These are phyloP conservation scores for Aquilaria malaccensis DNA, from an alignment of 345 rosid genomes.

Conservation along the genomic window DNA sequence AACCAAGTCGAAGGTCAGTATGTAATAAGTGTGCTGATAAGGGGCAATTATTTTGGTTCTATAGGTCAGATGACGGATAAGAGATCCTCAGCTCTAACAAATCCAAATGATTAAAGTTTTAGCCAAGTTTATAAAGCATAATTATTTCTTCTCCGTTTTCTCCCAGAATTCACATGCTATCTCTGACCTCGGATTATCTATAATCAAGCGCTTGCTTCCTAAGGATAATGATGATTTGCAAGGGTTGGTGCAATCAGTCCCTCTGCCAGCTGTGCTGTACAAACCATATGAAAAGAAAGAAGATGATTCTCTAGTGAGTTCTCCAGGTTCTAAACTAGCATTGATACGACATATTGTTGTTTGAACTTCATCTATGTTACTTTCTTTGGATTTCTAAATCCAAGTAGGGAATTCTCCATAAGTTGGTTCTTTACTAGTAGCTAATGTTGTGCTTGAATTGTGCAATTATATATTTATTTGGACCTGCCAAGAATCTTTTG, in stretches of 20 bases:
- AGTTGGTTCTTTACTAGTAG: no score
- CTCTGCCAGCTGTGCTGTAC: constrained; percentile 62
- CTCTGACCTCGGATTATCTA: constrained; percentile 80
- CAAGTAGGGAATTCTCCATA: no score
- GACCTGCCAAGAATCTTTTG: no score
- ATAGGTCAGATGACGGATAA: background rate
- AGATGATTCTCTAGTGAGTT: constrained; percentile 51
- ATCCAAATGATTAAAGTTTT: no score
- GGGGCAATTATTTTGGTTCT: constrained; percentile 4
- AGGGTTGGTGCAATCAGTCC: constrained; percentile 28
- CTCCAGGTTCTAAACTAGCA: background rate
- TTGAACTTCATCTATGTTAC: no score
- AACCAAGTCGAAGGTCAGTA: constrained; percentile 67
- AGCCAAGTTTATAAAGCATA: no score
- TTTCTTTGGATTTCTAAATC: no score
- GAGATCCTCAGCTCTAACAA: no score
- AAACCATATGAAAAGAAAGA: constrained; percentile 53
- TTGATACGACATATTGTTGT: no score
- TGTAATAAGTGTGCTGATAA: background rate
- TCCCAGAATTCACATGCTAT: constrained; percentile 84
- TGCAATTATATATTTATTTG: no score
- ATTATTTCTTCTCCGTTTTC: no score
- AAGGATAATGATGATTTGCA: constrained; percentile 36
- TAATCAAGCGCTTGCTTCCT: constrained; percentile 44
- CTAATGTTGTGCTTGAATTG: no score